phyloP scores from a whole-genome alignment of 306 rosid genomes.

The Geum urbanum region DNA sequence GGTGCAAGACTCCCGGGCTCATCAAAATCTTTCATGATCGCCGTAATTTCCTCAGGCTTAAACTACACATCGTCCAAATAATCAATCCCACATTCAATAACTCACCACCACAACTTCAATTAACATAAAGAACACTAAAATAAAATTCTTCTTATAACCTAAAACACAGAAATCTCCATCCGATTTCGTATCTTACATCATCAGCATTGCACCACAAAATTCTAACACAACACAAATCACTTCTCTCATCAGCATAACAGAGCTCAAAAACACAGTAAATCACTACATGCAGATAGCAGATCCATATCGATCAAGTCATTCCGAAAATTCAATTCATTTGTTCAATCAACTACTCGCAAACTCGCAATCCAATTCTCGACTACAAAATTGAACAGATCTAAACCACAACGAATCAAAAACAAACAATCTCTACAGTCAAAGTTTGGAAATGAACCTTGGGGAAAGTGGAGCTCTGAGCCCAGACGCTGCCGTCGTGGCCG shows the following conservation, averaged over 20 bases:
- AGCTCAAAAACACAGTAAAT: neutral
- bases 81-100: neutral
- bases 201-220: neutral
- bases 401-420: neutral
- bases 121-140: neutral
- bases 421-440: neutral
- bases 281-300: neutral
- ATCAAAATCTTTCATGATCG: constrained; percentile 45
- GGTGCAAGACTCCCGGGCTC: constrained; percentile 86
- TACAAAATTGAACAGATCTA: neutral
- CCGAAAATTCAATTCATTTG: too few species aligned
- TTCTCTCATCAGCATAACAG: neutral
- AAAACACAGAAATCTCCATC: neutral
- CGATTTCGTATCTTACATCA: neutral
- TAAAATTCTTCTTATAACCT: neutral
- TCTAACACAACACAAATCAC: neutral
- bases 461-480: constrained; percentile 75
- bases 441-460: constrained; percentile 48
- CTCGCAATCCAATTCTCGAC: too few species aligned
- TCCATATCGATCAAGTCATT: neutral
- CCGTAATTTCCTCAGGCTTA: constrained; percentile 63
- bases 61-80: constrained; percentile 29
- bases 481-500: constrained; percentile 71
- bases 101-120: neutral
- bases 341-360: too few species aligned